Evolutionary conservation across 2,329 filamentous ascomycete genomes (phyloP), one percentile per base, ranked within the genome.

Genomic region (Beauveria asiatica): DNA sequence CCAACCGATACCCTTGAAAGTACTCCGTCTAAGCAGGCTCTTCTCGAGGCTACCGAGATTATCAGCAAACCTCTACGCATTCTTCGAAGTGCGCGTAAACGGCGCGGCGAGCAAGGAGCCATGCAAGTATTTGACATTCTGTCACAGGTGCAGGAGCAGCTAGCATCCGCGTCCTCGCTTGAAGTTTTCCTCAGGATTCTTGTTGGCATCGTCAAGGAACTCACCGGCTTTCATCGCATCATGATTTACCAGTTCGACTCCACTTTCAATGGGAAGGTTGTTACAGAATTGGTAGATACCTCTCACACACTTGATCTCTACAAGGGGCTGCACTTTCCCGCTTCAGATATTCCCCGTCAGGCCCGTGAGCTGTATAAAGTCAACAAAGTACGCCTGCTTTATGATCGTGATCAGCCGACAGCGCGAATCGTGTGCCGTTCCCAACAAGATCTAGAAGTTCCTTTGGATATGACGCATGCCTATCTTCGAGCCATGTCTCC

Each of bases 111-210:
- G 68, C 88, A 90, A 50, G 88, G 88, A 5, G 89, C 89, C 0
- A 94, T 94, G 86, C 88, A 95, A 67, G 89, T 94, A 1, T 95
- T 95, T 72, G 92, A 91, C 71, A 92, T 96, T 64, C 89, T 96
- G 83, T 90, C 89, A 1, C 92, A 96, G 70, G 88, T 96, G 1
- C 91, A 96, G 70, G 90, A 96, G 66, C 92, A 96, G 70, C 77
- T 96, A 13, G 83, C 89, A 5, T 82, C 84, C 27, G 89, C 91
- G 1, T 78, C 84, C 0, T 86, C 81, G 62, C 75, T 96, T 1
- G 85, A 91, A 1, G 78, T 72, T 1, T 90, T 96, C 62, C 76
- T 96, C 42, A 93, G 94, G 67, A 86, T 92, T 6, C 74, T 94
- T 3, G 88, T 93, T 0, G 91, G 91, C 0, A 88, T 96, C 8